Conservation (phyloP, 2,329 filamentous ascomycete species). For the Triangularia setosa region DNA sequence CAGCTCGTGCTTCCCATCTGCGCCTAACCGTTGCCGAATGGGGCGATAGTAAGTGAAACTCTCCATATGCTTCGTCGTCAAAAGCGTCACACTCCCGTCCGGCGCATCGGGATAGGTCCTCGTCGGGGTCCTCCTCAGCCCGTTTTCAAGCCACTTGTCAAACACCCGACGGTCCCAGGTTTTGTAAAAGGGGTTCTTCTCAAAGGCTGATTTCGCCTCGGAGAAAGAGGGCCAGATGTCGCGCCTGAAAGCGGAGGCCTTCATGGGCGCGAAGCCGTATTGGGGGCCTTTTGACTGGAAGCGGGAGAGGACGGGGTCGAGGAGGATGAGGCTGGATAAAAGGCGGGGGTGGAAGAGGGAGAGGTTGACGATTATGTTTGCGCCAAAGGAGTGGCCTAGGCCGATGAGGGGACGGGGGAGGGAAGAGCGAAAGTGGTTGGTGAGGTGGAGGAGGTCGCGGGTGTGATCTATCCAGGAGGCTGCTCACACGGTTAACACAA, state of each 20-base stretch:
- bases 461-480: conserved; percentile 72
- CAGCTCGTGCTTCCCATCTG: conserved; percentile 29
- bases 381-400: conserved; percentile 87
- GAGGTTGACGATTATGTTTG: conserved; percentile 65
- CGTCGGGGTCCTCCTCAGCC: conserved; percentile 72
- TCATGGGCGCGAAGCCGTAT: conserved; percentile 41
- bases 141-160: conserved; percentile 67
- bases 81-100: conserved; percentile 58
- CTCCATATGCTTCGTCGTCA: conserved; percentile 84
- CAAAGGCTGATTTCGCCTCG: conserved; percentile 64
- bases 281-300: conserved; percentile 37
- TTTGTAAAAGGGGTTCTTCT: conserved; percentile 69
- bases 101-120: conserved; percentile 46
- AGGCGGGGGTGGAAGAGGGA: conserved; percentile 77
- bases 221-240: conserved; percentile 77
- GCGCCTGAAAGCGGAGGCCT: conserved; percentile 65
- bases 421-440: conserved; percentile 75
- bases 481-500: background rate
- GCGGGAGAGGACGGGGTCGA: conserved; percentile 77
- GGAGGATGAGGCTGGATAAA: conserved; percentile 66
- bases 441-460: conserved; percentile 77
- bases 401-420: conserved; percentile 82
- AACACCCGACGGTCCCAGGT: conserved; percentile 79
- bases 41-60: conserved; percentile 73
- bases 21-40: conserved; percentile 37